These are phyloP conservation scores for Leptographium procerum DNA, from an alignment of 2,329 filamentous ascomycete species.

Conservation along the genomic window DNA sequence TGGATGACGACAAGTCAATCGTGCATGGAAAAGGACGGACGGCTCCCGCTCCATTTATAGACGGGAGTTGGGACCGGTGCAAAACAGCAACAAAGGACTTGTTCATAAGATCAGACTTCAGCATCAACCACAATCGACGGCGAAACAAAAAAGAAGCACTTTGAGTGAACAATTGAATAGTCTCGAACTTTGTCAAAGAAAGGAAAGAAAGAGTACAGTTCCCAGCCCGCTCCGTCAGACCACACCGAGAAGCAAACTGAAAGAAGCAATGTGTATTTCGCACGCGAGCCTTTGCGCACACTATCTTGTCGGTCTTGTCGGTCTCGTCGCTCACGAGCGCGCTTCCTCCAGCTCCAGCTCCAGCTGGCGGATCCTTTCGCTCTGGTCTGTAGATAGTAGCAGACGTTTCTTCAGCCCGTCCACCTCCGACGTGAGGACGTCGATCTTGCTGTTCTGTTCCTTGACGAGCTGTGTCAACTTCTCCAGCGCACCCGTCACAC, in stretches of 20 bases:
- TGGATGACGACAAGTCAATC: background rate
- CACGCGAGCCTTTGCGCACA: background rate
- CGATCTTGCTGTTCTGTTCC: constrained; percentile 65
- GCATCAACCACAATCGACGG: background rate
- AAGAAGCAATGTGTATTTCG: background rate
- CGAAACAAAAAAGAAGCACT: background rate
- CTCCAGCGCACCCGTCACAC: constrained; percentile 35
- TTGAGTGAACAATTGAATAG: too few species aligned
- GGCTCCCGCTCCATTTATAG: background rate
- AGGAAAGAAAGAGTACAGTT: background rate
- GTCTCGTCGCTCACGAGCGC: constrained; percentile 32
- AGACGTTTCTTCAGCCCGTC: constrained; percentile 72
- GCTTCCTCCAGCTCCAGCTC: constrained; percentile 57
- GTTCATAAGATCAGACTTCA: background rate
- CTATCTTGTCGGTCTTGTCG: background rate
- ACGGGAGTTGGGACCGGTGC: background rate
- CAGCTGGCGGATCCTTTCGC: constrained; percentile 54
- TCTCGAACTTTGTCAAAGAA: background rate
- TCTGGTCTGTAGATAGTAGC: constrained; percentile 51
- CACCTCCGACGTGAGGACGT: constrained; percentile 58
- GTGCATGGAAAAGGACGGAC: background rate
- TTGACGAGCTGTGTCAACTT: constrained; percentile 67
- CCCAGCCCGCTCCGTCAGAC: background rate
- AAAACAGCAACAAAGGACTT: background rate
- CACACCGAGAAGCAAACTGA: background rate